These are phyloP conservation scores for Metschnikowia picachoensis DNA, from an alignment of 805 yeast genomes.

Conservation along the genomic window DNA sequence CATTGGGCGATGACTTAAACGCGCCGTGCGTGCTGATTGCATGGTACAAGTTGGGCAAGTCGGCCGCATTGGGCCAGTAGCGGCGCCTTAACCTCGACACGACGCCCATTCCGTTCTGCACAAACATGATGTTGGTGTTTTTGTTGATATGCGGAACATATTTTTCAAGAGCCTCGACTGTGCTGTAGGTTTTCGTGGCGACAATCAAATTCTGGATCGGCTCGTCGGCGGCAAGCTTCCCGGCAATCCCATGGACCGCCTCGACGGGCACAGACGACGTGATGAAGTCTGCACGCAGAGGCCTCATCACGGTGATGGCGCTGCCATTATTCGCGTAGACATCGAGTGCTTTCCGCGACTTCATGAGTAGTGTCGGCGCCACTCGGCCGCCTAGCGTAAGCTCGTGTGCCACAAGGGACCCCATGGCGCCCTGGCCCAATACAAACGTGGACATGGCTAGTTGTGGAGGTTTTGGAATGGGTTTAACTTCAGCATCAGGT, in stretches of 20 bases:
- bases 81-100: slow-evolving; percentile 45
- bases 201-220: slow-evolving; percentile 58
- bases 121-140: slow-evolving; percentile 54
- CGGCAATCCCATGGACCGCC: slow-evolving; percentile 19
- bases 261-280: slow-evolving; percentile 21
- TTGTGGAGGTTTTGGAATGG: too few species aligned
- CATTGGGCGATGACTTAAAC: slow-evolving; percentile 38
- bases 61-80: slow-evolving; percentile 47
- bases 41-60: slow-evolving; percentile 58
- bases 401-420: slow-evolving; percentile 44
- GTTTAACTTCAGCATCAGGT: background rate
- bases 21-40: slow-evolving; percentile 88
- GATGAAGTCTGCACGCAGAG: slow-evolving; percentile 18
- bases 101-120: slow-evolving; percentile 89
- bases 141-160: slow-evolving; percentile 45
- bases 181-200: slow-evolving; percentile 78
- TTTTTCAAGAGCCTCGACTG: slow-evolving; percentile 58
- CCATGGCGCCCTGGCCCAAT: slow-evolving; percentile 54
- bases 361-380: slow-evolving; percentile 35
- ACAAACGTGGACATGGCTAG: slow-evolving; percentile 19
- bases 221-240: slow-evolving; percentile 7
- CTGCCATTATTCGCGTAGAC: slow-evolving; percentile 41
- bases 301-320: slow-evolving; percentile 27
- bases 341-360: slow-evolving; percentile 37
- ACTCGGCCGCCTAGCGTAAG: slow-evolving; percentile 40